phyloP scores from a whole-genome alignment of 2,329 filamentous ascomycete genomes.

The Camillea tinctor region DNA sequence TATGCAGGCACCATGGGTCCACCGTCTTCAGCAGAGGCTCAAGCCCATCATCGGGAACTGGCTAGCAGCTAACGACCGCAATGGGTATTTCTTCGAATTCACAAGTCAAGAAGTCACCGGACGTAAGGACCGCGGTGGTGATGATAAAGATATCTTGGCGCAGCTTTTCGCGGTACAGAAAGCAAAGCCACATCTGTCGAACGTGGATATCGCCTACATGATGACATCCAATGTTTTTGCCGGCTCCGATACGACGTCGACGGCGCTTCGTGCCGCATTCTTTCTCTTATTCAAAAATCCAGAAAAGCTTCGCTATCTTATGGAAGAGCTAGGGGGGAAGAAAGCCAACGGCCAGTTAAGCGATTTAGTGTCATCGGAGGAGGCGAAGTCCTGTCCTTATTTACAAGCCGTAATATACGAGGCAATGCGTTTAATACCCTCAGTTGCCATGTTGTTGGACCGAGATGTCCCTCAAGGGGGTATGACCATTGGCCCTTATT shows the following conservation, averaged over 20 bases:
- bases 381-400: slow-evolving; percentile 7
- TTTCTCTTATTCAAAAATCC: slow-evolving; percentile 10
- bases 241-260: slow-evolving; percentile 17
- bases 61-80: slow-evolving; percentile 15
- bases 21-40: slow-evolving; percentile 6
- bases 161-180: slow-evolving; percentile 12
- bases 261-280: slow-evolving; percentile 10
- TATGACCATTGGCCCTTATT: slow-evolving; percentile 11
- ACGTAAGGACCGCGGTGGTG: slow-evolving; percentile 6
- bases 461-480: slow-evolving; percentile 10
- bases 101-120: slow-evolving; percentile 8
- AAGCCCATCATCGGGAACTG: slow-evolving; percentile 15
- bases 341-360: not conserved
- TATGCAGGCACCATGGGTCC: slow-evolving; percentile 1
- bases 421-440: slow-evolving; percentile 4
- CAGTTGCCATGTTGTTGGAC: slow-evolving; percentile 6
- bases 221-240: slow-evolving; percentile 20
- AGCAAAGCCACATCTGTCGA: slow-evolving; percentile 9
- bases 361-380: slow-evolving; percentile 3
- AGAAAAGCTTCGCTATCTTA: slow-evolving; percentile 1
- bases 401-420: slow-evolving; percentile 16
- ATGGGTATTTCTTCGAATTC: slow-evolving; percentile 16
- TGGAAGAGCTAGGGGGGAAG: slow-evolving; percentile 6
- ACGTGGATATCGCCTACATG: slow-evolving; percentile 13
- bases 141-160: slow-evolving; percentile 11